These are phyloP conservation scores for Chaetothyriales sp. DNA, from an alignment of 2,329 filamentous ascomycete species.

Conservation along the genomic window DNA sequence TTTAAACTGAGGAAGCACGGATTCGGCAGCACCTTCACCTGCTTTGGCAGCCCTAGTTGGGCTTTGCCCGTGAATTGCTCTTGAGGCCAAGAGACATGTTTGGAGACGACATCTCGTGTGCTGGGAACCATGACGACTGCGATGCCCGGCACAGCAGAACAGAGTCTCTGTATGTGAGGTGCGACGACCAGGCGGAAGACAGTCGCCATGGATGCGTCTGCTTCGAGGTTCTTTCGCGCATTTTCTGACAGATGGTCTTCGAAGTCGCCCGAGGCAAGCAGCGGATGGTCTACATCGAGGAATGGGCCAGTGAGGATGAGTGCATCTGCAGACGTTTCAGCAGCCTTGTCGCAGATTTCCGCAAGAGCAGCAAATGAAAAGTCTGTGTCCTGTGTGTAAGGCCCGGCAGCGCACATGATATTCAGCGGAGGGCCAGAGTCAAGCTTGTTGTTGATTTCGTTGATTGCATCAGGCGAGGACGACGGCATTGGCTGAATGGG, in stretches of 20 bases:
- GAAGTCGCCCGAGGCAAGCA: conserved; percentile 67
- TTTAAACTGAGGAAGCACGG: conserved; percentile 82
- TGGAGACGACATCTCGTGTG: conserved; percentile 63
- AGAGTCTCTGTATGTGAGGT: conserved; percentile 55
- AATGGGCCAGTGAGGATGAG: conserved; percentile 77
- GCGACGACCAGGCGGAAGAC: conserved; percentile 72
- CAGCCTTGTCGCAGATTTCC: conserved; percentile 63
- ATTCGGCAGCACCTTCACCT: conserved; percentile 66
- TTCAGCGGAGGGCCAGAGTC: conserved; percentile 50
- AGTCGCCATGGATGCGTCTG: conserved; percentile 64
- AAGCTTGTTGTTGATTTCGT: conserved; percentile 53
- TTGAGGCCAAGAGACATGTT: conserved; percentile 77
- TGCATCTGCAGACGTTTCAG: conserved; percentile 58
- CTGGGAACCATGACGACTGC: conserved; percentile 74
- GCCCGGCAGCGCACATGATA: conserved; percentile 65
- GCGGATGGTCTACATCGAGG: conserved; percentile 77
- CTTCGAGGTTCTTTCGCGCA: conserved; percentile 43
- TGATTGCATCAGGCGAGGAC: conserved; percentile 50
- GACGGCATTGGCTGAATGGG: conserved; percentile 63
- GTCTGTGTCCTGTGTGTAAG: conserved; percentile 84
- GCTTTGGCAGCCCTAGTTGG: conserved; percentile 64
- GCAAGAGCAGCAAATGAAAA: conserved; percentile 79
- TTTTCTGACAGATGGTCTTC: conserved; percentile 48
- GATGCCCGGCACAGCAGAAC: conserved; percentile 54
- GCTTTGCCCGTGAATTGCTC: conserved; percentile 48